phyloP scores from a whole-genome alignment of 805 yeast genomes.

The Torulaspora franciscae region DNA sequence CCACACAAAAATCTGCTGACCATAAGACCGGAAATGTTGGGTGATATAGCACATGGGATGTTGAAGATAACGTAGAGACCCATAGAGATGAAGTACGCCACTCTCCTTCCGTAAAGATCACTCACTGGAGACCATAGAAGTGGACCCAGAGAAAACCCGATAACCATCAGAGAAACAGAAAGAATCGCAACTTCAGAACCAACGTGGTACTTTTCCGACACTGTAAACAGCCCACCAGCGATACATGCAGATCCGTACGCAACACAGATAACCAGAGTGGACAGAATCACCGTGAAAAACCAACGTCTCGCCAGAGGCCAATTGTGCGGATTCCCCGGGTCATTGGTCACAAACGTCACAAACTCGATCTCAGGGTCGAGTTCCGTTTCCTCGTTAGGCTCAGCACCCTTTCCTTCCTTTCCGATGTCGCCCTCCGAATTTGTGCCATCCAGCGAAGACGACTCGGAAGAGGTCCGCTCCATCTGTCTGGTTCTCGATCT shows the following conservation, averaged over 20 bases:
- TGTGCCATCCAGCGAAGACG: constrained; percentile 25
- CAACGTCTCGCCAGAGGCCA: constrained; percentile 60
- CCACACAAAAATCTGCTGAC: constrained; percentile 86
- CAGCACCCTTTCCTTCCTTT: constrained; percentile 26
- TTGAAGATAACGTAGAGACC: constrained; percentile 72
- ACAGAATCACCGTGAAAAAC: constrained; percentile 62
- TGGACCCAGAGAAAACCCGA: constrained; percentile 86
- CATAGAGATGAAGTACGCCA: constrained; percentile 74
- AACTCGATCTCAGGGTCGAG: constrained; percentile 69
- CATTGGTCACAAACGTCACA: constrained; percentile 73
- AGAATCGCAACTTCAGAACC: constrained; percentile 73
- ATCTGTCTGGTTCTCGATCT: constrained; percentile 38
- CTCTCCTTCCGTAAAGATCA: constrained; percentile 80
- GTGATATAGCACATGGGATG: constrained; percentile 81
- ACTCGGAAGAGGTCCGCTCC: constrained; percentile 25
- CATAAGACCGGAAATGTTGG: constrained; percentile 73
- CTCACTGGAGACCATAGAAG: constrained; percentile 84
- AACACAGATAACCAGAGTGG: constrained; percentile 75
- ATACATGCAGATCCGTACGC: constrained; percentile 92
- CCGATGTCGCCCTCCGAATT: constrained; percentile 21
- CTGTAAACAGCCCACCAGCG: constrained; percentile 75
- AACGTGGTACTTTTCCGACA: constrained; percentile 62
- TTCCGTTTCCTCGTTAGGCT: constrained; percentile 29
- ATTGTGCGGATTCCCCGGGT: constrained; percentile 87
- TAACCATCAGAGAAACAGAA: constrained; percentile 79